phyloP scores from a whole-genome alignment of 139 green algal species.

The Chlamydomonas sp. region DNA sequence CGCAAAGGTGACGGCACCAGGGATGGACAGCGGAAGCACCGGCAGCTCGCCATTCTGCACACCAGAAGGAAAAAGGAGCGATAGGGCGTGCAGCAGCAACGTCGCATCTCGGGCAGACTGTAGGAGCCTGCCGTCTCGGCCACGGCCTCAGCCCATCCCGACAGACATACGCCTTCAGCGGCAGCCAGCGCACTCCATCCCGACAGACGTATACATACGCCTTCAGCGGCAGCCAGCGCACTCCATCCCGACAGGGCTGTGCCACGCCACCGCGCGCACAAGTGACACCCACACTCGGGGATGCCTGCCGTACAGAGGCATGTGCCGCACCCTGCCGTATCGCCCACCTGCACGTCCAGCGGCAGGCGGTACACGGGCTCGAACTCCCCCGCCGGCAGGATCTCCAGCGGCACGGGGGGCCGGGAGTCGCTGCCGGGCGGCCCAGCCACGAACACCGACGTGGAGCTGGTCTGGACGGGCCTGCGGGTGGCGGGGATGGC shows the following conservation, averaged over 20 bases:
- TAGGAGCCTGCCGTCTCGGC: too few species aligned
- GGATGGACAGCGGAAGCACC: conserved; percentile 85
- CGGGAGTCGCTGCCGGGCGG: neutral
- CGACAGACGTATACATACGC: too few species aligned
- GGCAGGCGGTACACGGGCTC: conserved; percentile 82
- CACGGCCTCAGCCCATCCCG: too few species aligned
- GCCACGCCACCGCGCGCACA: too few species aligned
- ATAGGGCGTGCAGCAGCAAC: neutral
- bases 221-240: too few species aligned
- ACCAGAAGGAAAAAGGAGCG: neutral
- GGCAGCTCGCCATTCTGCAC: conserved; percentile 77
- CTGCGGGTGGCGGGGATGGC: conserved; percentile 2
- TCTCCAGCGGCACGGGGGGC: conserved; percentile 81
- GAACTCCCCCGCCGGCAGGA: conserved; percentile 78
- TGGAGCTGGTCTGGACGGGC: conserved; percentile 44
- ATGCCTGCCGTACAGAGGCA: too few species aligned
- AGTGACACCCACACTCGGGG: too few species aligned
- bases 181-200: too few species aligned
- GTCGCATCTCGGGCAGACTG: too few species aligned
- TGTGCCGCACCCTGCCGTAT: neutral
- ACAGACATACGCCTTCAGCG: too few species aligned
- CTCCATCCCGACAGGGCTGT: too few species aligned
- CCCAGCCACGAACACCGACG: conserved; percentile 38
- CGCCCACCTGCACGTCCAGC: conserved; percentile 72
- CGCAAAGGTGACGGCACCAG: conserved; percentile 75